Percentiles rank a stretch among this genome's conserved stretches.
Evolutionary conservation across 1,284 basidiomycete species (phyloP).

Genomic region (Dichomitus squalens): DNA sequence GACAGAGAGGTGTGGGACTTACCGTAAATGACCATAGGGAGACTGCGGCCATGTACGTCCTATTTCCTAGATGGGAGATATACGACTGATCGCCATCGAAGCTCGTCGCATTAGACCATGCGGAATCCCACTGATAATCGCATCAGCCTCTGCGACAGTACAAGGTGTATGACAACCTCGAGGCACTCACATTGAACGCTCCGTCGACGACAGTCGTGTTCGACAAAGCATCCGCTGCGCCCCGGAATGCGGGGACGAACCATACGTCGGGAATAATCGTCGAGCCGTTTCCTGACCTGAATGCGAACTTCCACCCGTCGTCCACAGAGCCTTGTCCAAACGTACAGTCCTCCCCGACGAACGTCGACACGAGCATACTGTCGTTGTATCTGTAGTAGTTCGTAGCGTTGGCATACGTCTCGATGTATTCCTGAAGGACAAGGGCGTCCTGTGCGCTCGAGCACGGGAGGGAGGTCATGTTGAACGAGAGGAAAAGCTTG

Average conservation of each 20-base stretch:
- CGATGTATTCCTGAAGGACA: slow-evolving; percentile 43
- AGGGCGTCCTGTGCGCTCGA: slow-evolving; percentile 35
- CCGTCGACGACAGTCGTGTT: slow-evolving; percentile 37
- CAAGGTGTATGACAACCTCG: background rate
- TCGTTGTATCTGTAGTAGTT: slow-evolving; percentile 46
- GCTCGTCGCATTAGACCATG: slow-evolving; percentile 38
- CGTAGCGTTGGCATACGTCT: slow-evolving; percentile 41
- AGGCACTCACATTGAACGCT: slow-evolving; percentile 37
- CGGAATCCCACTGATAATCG: slow-evolving; percentile 39
- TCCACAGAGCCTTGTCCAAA: slow-evolving; percentile 42
- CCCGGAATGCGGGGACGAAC: slow-evolving; percentile 44
- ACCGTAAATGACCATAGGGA: slow-evolving; percentile 61
- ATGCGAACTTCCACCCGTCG: slow-evolving; percentile 36
- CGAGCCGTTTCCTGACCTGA: slow-evolving; percentile 25
- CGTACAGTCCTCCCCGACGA: slow-evolving; percentile 52
- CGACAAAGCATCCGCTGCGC: slow-evolving; percentile 32
- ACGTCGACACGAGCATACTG: slow-evolving; percentile 53
- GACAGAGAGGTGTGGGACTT: background rate
- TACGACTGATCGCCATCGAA: slow-evolving; percentile 34
- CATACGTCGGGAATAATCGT: slow-evolving; percentile 26
- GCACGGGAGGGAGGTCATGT: slow-evolving; percentile 55
- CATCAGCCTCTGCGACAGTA: background rate
- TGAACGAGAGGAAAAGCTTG: slow-evolving; percentile 61
- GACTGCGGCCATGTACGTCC: slow-evolving; percentile 39
- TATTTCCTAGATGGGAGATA: slow-evolving; percentile 29